These are phyloP conservation scores for Diplogelasinospora grovesii DNA, from an alignment of 495 filamentous ascomycete species.

Conservation along the genomic window DNA sequence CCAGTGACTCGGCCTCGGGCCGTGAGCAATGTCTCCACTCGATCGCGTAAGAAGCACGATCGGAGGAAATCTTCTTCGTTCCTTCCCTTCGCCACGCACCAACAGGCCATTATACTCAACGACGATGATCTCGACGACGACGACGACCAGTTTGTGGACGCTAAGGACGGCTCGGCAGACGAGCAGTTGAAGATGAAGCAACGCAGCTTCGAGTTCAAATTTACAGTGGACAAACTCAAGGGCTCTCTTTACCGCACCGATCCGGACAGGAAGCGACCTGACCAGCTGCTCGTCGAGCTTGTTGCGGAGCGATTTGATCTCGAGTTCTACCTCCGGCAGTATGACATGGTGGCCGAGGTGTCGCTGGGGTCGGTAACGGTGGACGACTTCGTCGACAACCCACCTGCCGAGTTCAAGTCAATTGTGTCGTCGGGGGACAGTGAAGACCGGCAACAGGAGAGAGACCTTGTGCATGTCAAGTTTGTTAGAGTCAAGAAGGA, in stretches of 20 bases:
- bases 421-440: slow-evolving; percentile 86
- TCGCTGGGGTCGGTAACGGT: slow-evolving; percentile 80
- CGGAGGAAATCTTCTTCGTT: slow-evolving; percentile 31
- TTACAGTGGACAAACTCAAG: slow-evolving; percentile 85
- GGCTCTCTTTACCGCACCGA: slow-evolving; percentile 87
- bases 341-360: slow-evolving; percentile 87
- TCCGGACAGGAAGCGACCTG: slow-evolving; percentile 64
- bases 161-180: slow-evolving; percentile 50
- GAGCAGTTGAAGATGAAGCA: slow-evolving; percentile 70
- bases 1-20: slow-evolving; percentile 52
- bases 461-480: slow-evolving; percentile 81
- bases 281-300: slow-evolving; percentile 81
- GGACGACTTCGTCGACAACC: slow-evolving; percentile 89
- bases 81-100: slow-evolving; percentile 49
- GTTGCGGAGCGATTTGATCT: slow-evolving; percentile 85
- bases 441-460: slow-evolving; percentile 55
- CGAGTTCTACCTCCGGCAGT: slow-evolving; percentile 79
- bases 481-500: slow-evolving; percentile 83
- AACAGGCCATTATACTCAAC: slow-evolving; percentile 69
- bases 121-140: slow-evolving; percentile 70
- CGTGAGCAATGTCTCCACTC: slow-evolving; percentile 32
- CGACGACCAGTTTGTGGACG: slow-evolving; percentile 55
- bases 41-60: slow-evolving; percentile 19
- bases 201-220: slow-evolving; percentile 89
- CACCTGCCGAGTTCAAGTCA: slow-evolving; percentile 87